Conservation (phyloP, 495 filamentous ascomycete species). For the Aspergillus affinis region DNA sequence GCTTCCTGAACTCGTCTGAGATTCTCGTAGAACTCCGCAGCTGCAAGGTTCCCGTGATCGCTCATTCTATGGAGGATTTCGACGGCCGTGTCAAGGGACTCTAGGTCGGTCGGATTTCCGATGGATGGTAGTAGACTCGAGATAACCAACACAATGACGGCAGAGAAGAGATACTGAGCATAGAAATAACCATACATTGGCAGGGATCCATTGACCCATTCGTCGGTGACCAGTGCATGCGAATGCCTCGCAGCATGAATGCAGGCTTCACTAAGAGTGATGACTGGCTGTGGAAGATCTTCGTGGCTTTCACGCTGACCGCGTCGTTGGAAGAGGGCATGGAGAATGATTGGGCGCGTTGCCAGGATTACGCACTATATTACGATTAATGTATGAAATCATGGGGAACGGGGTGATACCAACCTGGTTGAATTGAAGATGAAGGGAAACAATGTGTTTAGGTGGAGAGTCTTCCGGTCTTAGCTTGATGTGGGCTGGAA, state of each 20-base stretch:
- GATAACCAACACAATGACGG: slow-evolving; percentile 29
- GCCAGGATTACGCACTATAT: slow-evolving; percentile 32
- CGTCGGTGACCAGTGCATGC: slow-evolving; percentile 31
- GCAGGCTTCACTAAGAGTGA: slow-evolving; percentile 34
- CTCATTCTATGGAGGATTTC: slow-evolving; percentile 31
- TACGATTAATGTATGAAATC: slow-evolving; percentile 2
- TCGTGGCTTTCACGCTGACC: slow-evolving; percentile 8
- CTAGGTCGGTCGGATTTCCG: slow-evolving; percentile 23
- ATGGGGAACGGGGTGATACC: background rate
- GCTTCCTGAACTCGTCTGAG: slow-evolving; percentile 22
- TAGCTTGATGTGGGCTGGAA: slow-evolving; percentile 28
- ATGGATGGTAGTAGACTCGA: slow-evolving; percentile 26
- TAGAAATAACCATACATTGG: slow-evolving; percentile 36
- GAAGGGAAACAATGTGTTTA: slow-evolving; percentile 30
- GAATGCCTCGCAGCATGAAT: slow-evolving; percentile 32
- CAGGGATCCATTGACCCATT: slow-evolving; percentile 37
- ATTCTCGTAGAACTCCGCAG: slow-evolving; percentile 34
- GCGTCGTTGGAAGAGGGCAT: slow-evolving; percentile 24
- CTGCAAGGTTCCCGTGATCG: slow-evolving; percentile 33
- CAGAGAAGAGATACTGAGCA: slow-evolving; percentile 37
- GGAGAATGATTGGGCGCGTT: slow-evolving; percentile 31
- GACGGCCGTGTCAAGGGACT: slow-evolving; percentile 26
- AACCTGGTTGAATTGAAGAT: slow-evolving; percentile 37
- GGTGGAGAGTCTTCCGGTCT: slow-evolving; percentile 16
- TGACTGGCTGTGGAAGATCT: slow-evolving; percentile 19